Conservation (phyloP, 371 early-diverging fungal species). For the Phascolomyces articulosus region DNA sequence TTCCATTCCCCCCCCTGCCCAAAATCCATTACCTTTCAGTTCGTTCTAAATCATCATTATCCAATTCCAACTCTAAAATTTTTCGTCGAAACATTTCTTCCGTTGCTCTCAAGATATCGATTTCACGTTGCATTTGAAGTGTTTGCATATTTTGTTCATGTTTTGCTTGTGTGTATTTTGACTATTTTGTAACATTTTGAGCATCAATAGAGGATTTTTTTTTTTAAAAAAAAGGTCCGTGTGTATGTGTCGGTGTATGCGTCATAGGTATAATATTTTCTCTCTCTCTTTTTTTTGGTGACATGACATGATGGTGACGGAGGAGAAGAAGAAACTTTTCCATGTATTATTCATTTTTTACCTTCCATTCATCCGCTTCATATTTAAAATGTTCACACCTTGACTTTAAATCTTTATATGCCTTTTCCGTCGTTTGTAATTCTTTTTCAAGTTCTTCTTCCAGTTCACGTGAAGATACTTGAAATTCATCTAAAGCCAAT, state of each 20-base stretch:
- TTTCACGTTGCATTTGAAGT: conserved; percentile 75
- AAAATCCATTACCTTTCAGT: conserved; percentile 65
- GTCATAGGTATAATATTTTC: no score
- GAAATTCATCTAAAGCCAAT: conserved; percentile 63
- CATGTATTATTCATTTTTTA: no score
- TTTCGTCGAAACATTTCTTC: conserved; percentile 74
- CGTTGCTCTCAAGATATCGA: conserved; percentile 72
- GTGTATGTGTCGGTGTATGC: no score
- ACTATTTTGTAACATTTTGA: conserved; percentile 23
- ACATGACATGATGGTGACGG: no score
- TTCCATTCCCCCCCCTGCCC: no score
- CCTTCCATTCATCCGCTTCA: conserved; percentile 80
- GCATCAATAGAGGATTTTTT: not conserved
- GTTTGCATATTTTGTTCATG: conserved; percentile 67
- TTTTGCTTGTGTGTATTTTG: conserved; percentile 48
- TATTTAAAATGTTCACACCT: conserved; percentile 56
- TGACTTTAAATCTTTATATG: conserved; percentile 62
- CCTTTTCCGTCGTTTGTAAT: conserved; percentile 62
- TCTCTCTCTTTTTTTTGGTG: no score
- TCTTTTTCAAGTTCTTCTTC: conserved; percentile 71
- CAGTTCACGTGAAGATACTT: conserved; percentile 61
- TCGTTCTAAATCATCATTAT: conserved; percentile 80
- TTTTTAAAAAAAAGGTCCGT: no score
- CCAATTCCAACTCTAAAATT: conserved; percentile 76
- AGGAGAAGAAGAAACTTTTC: no score